These are phyloP conservation scores for Panellus pusillus DNA, from an alignment of 768 basidiomycete species.

Conservation along the genomic window DNA sequence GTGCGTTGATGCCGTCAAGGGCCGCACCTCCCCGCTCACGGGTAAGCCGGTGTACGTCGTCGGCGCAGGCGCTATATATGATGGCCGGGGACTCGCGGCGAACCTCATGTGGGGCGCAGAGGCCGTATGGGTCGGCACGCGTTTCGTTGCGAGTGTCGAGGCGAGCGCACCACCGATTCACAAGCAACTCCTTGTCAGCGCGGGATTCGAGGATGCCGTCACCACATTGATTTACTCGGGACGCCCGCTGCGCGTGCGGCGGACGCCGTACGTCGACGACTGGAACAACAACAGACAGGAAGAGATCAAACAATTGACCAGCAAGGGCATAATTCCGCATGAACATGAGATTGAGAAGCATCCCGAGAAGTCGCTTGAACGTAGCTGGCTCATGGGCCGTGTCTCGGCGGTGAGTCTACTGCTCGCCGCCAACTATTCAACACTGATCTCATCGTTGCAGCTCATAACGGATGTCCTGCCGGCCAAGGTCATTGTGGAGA, in stretches of 20 bases:
- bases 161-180: constrained; percentile 82
- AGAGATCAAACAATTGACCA: constrained; percentile 82
- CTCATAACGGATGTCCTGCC: constrained; percentile 76
- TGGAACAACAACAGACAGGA: constrained; percentile 79
- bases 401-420: constrained; percentile 50
- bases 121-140: constrained; percentile 86
- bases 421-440: background rate
- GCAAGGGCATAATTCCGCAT: constrained; percentile 80
- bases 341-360: constrained; percentile 72
- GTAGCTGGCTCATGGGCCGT: constrained; percentile 82
- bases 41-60: constrained; percentile 85
- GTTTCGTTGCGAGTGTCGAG: constrained; percentile 82
- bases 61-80: constrained; percentile 92
- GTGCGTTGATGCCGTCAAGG: constrained; percentile 82
- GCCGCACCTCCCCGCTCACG: constrained; percentile 75
- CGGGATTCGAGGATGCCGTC: constrained; percentile 75
- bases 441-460: background rate
- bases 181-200: constrained; percentile 73
- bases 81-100: constrained; percentile 84
- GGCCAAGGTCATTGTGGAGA: constrained; percentile 55
- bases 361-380: constrained; percentile 72
- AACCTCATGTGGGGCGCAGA: constrained; percentile 89
- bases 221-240: constrained; percentile 91
- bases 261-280: constrained; percentile 82
- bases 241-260: constrained; percentile 81